Evolutionary conservation across 495 filamentous ascomycete species (phyloP), one percentile per base, ranked within the genome.

Genomic region (Tuber aestivum): DNA sequence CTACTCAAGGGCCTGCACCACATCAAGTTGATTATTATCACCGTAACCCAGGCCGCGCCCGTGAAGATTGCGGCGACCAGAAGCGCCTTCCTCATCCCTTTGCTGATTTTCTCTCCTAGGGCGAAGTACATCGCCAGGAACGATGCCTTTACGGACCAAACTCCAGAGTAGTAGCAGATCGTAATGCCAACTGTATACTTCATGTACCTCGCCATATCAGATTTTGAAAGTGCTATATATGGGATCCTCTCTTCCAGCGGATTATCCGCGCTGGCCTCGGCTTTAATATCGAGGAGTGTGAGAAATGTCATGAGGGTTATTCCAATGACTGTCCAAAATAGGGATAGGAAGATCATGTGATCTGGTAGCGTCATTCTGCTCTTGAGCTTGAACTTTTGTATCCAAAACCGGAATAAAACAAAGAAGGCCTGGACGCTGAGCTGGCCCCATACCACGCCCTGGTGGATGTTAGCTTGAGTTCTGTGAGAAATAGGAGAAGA

Each of bases 1-100:
- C 56, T 65, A 65, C 56, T 65, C 56, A 65, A 35, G 27, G 56
- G 56, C 56, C 56, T 65, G 18, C 56, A 65, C 56, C 56, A 65
- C 56, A 65, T 65, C 56, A 65, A 65, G 14, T 65, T 65, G 56
- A 65, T 65, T 16, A 65, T 65, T 35, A 65, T 3, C 14, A 65
- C 32, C 3, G 56, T 27, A 65, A 65, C 27, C 56, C 56, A 65
- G 35, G 56, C 2, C 14, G 14, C 27, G 0, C 27, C 56, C 20
- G 56, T 65, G 56, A 65, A 65, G 20, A 65, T 20, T 0, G 27
- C 16, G 12, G 12, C 56, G 12, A 65, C 4, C 7, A 65, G 56
- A 7, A 65, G 56, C 27, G 5, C 27, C 56, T 32, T 65, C 56
- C 56, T 65, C 56, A 65, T 65, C 56, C 14, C 4, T 32, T 65